These are phyloP conservation scores for Hypoxylon sp. DNA, from an alignment of 2,329 filamentous ascomycete genomes.

Conservation along the genomic window DNA sequence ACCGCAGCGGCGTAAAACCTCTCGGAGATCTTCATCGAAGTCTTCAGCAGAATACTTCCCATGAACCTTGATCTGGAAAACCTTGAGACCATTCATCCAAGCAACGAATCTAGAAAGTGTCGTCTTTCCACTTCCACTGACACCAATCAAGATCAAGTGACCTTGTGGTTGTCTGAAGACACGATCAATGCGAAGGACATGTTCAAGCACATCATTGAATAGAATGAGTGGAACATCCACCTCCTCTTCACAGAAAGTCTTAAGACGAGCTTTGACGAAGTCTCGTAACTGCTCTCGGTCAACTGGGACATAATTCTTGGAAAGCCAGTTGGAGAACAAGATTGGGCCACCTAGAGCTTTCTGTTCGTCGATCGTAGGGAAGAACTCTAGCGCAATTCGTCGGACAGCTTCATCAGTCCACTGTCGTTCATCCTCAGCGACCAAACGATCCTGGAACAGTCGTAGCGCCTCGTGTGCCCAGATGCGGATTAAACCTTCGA, in stretches of 20 bases:
- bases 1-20: slow-evolving; percentile 91
- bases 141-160: slow-evolving; percentile 97
- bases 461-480: slow-evolving; percentile 98
- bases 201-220: slow-evolving; percentile 99
- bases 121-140: slow-evolving; percentile 98
- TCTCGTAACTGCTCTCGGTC: slow-evolving; percentile 95
- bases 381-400: slow-evolving; percentile 89
- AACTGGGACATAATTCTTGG: slow-evolving; percentile 97
- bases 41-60: slow-evolving; percentile 98
- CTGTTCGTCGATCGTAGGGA: slow-evolving; percentile 94
- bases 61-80: slow-evolving; percentile 99
- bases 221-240: slow-evolving; percentile 97
- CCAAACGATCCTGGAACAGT: slow-evolving; percentile 96
- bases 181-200: slow-evolving; percentile 97
- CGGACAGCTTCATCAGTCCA: slow-evolving; percentile 94
- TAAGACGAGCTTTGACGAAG: slow-evolving; percentile 96
- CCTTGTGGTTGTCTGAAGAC: slow-evolving; percentile 99
- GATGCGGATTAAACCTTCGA: slow-evolving; percentile 94
- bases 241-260: slow-evolving; percentile 99
- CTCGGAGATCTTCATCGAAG: slow-evolving; percentile 97
- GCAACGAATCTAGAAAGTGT: slow-evolving; percentile 97
- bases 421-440: slow-evolving; percentile 91
- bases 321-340: slow-evolving; percentile 99
- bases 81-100: slow-evolving; percentile 99
- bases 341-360: slow-evolving; percentile 93